Evolutionary conservation across 768 basidiomycete species (phyloP), one percentile per base, ranked within the genome.

Genomic region (Mycena vulgaris): DNA sequence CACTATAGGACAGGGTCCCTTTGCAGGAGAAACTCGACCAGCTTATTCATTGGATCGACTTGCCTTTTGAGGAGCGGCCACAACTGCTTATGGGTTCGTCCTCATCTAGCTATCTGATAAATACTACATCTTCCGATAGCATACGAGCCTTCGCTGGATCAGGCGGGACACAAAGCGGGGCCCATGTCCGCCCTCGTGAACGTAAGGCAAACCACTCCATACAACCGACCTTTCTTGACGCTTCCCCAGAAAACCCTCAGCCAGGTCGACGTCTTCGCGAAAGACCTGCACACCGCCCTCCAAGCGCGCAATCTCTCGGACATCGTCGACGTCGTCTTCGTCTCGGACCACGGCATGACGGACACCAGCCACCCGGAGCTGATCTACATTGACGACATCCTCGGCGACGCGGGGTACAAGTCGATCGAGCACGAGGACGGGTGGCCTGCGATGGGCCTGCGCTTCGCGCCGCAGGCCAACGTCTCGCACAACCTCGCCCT

Each of bases 341-440:
- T 98, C 71, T 93, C 92, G 70, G 94, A 95, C 77, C 93, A 95
- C 74, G 95, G 95, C n/a, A 96, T 95, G 94, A 92, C 90, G 1
- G 93, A 95, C 77, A 97, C 95, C n/a, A 90, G 89, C 69, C 87
- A 93, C 70, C 90, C 91, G 0, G 89, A 92, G 56, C 85, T 88
- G 55, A 81, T 97, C 37, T 94, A 92, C 79, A 84, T 98, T 61
- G 95, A 98, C 77, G 92, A 95, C 73, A 89, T 95, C 65, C 82
- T 95, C 39, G 93, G 92, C 2, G 80, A 86, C 40, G 89, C 90
- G 4, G 93, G 90, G 3, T 84, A 89, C 57, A 76, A 80, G 7
- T 80, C 80, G 19, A 91, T 95, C 49, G 87, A 89, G 63, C 93
- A 95, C 75, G 86, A 90, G 71, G 96, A 97, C 69, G 93, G 96